These are phyloP conservation scores for Rhododendron henanense DNA, from an alignment of 148 eudicot species.

Conservation along the genomic window DNA sequence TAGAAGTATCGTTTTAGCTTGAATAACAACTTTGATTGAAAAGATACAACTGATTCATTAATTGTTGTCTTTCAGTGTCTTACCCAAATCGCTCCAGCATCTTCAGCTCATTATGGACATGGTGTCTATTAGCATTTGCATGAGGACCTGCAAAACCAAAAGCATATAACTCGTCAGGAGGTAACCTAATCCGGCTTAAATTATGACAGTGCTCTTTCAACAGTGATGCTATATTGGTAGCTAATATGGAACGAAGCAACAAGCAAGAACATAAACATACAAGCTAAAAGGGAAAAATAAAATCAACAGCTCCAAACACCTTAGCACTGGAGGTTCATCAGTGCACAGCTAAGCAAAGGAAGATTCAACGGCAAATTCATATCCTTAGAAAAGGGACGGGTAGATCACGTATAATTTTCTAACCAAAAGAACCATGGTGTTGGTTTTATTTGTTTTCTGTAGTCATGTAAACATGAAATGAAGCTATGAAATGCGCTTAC, in stretches of 20 bases:
- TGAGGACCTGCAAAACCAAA: conserved; percentile 74
- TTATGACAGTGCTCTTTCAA: neutral
- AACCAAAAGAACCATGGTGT: neutral
- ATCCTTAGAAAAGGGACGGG: neutral
- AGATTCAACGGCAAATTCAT: neutral
- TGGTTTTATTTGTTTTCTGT: neutral
- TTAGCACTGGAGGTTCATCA: neutral
- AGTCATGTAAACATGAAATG: neutral
- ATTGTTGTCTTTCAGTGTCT: conserved; percentile 1
- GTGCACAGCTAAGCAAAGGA: neutral
- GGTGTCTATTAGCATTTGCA: conserved; percentile 63
- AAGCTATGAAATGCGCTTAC: neutral
- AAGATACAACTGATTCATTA: neutral
- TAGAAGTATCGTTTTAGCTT: conserved; percentile 7
- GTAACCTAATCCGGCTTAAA: neutral
- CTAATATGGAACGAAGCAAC: neutral
- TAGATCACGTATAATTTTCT: neutral
- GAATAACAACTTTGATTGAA: conserved; percentile 6
- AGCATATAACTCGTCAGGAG: neutral
- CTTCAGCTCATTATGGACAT: conserved; percentile 78
- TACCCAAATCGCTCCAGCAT: conserved; percentile 97
- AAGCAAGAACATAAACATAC: neutral
- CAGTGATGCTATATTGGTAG: neutral
- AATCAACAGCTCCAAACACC: neutral
- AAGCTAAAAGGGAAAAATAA: neutral